Base-by-base conservation (phyloP, 2,329 filamentous ascomycete genomes). In the Podosphaera fusca region DNA sequence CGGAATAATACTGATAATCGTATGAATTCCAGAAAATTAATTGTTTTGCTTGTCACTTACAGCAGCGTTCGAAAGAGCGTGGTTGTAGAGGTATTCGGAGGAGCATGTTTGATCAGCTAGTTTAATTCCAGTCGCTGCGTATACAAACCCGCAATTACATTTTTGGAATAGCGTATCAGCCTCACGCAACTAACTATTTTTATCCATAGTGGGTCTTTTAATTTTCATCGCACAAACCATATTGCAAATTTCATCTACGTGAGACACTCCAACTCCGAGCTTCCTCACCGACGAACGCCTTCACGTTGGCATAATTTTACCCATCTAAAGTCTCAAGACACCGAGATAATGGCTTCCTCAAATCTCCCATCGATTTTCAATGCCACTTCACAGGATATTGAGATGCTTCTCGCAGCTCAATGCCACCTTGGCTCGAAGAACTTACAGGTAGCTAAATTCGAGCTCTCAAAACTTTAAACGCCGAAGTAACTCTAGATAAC, bases 341-440 rank as follows among this genome's bases (percentile, higher is more conserved):
- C 77, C 82, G 4, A 42, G 38, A 92, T 82, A 73, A 95, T 95
- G 90, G 87, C 89, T 72, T 86, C 90, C 73, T 80, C 82, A 70
- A 94, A 95, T 78, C 85, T 95, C 66, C 92, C 92, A 72, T 78
- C 89, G 66, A 79, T 85, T 70, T 95, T 98, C 84, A 92, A 95
- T 80, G 87, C 92, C 71, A 96, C 92, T 70, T 64, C 83, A 72
- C 83, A 94, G 79, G 92, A 98, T 79, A 94, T 98, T 77, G 92
- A 98, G 86, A 92, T 89, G 86, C 87, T 98, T 71, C 85, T 98
- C 69, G 85, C 89, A 71, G 89, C 94, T 70, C 89, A 96, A 78
- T 82, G 79, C 76, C 94, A 98, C 77, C 82, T 96, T 69, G 92
- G 92, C 70, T 87, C 84, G 76, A 96, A 96, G 87, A 98, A 98